phyloP scores from a whole-genome alignment of 441 rosid species.

The Pelargonium fulgidum region DNA sequence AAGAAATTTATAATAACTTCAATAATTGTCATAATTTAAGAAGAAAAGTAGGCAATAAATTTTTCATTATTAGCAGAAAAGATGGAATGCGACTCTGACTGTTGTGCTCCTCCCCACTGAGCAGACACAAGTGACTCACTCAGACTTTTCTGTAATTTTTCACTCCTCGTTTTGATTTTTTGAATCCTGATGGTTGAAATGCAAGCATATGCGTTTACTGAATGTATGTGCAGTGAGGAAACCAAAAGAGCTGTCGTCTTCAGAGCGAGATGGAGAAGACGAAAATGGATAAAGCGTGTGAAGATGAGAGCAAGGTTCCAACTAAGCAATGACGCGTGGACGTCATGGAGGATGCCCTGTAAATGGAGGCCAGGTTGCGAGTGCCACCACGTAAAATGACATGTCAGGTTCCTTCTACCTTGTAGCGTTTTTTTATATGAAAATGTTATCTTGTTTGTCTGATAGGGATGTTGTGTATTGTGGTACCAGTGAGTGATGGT shows the following conservation, averaged over 20 bases:
- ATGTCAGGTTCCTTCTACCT: background rate
- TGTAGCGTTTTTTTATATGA: background rate
- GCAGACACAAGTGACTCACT: background rate
- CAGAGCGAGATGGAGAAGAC: background rate
- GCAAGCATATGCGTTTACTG: background rate
- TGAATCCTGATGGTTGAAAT: background rate
- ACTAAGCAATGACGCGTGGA: background rate
- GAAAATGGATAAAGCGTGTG: slow-evolving; percentile 6
- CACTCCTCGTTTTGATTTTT: too few species aligned
- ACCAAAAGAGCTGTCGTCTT: slow-evolving; percentile 1
- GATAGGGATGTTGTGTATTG: background rate
- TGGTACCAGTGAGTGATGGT: background rate
- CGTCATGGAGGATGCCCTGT: background rate
- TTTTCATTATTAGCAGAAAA: background rate
- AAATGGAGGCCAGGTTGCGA: slow-evolving; percentile 3
- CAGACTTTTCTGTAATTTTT: background rate
- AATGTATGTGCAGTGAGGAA: background rate
- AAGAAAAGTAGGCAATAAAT: background rate
- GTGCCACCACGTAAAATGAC: background rate
- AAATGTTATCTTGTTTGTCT: background rate
- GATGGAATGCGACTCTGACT: background rate
- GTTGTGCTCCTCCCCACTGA: slow-evolving; percentile 1
- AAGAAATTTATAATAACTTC: background rate
- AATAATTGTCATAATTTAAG: background rate
- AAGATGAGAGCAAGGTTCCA: background rate